A percentile compares a stretch with the other conserved stretches of the same genome.
These are phyloP conservation scores for Paraconiothyrium brasiliense DNA, from an alignment of 2,329 filamentous ascomycete species.

Conservation along the genomic window DNA sequence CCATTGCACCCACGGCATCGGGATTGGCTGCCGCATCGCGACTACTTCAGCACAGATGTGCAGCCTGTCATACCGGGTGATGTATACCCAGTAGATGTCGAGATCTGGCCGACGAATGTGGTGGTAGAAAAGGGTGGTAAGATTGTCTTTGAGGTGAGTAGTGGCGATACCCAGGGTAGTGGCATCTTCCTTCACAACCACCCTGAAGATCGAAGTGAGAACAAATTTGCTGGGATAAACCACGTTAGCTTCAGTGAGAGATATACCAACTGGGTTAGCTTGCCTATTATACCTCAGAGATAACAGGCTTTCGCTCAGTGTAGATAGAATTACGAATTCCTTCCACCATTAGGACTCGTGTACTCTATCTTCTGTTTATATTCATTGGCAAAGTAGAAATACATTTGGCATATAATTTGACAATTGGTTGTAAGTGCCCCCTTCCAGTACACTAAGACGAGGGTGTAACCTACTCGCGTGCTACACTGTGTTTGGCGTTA, in stretches of 20 bases:
- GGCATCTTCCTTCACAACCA: slow-evolving; percentile 66
- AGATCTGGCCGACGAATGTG: slow-evolving; percentile 72
- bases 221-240: slow-evolving; percentile 60
- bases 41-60: slow-evolving; percentile 66
- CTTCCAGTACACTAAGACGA: not conserved
- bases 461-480: not conserved
- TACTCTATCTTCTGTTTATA: not conserved
- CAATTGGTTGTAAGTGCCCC: not conserved
- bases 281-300: slow-evolving; percentile 63
- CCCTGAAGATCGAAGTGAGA: slow-evolving; percentile 56
- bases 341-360: not conserved
- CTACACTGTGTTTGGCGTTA: not conserved
- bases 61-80: slow-evolving; percentile 63
- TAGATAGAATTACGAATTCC: not conserved
- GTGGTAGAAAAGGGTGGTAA: slow-evolving; percentile 62
- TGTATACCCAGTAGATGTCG: slow-evolving; percentile 68
- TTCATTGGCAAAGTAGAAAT: not conserved
- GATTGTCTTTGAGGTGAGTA: slow-evolving; percentile 65
- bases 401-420: not conserved
- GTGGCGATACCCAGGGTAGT: slow-evolving; percentile 66
- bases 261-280: slow-evolving; percentile 61
- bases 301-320: slow-evolving; percentile 12
- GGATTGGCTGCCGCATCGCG: slow-evolving; percentile 64
- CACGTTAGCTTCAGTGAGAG: slow-evolving; percentile 62
- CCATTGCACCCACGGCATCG: slow-evolving; percentile 61